Evolutionary conservation across 2,329 filamentous ascomycete species (phyloP).

Genomic region (Neophaeococcomyces aloes): DNA sequence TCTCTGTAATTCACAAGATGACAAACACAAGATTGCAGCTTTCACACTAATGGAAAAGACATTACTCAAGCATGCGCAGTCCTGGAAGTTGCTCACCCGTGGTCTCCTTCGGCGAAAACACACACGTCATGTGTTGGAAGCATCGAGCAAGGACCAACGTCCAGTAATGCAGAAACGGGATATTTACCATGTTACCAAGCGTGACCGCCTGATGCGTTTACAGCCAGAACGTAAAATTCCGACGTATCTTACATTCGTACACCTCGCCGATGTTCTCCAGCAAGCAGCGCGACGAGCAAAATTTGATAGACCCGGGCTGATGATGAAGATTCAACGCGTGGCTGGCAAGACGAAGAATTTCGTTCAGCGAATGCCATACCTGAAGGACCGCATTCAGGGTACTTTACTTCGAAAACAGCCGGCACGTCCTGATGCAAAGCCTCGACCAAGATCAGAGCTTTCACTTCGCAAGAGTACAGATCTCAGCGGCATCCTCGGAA

Average conservation of each 20-base stretch:
- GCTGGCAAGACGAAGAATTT: slow-evolving; percentile 30
- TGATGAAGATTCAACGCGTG: slow-evolving; percentile 22
- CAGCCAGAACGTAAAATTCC: slow-evolving; percentile 34
- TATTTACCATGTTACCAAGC: background rate
- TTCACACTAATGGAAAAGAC: slow-evolving; percentile 64
- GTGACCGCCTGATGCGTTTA: background rate
- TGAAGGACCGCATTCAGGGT: slow-evolving; percentile 33
- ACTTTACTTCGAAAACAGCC: slow-evolving; percentile 29
- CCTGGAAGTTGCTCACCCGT: slow-evolving; percentile 47
- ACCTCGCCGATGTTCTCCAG: slow-evolving; percentile 32
- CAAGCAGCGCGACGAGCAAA: slow-evolving; percentile 29
- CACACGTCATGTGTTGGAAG: background rate
- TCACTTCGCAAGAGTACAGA: slow-evolving; percentile 1
- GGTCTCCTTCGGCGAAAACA: slow-evolving; percentile 15
- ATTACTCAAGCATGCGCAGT: slow-evolving; percentile 69
- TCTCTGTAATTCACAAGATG: slow-evolving; percentile 51
- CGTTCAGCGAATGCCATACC: slow-evolving; percentile 30
- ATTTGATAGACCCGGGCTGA: slow-evolving; percentile 24
- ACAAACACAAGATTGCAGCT: slow-evolving; percentile 46
- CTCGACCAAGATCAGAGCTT: slow-evolving; percentile 7
- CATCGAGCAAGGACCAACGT: slow-evolving; percentile 26
- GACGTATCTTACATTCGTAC: slow-evolving; percentile 35
- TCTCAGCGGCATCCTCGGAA: slow-evolving; percentile 13
- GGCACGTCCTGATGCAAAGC: slow-evolving; percentile 20
- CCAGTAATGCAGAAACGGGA: background rate